Base-by-base conservation (phyloP, 2,329 filamentous ascomycete species). In the Cryphonectria carpinicola region DNA sequence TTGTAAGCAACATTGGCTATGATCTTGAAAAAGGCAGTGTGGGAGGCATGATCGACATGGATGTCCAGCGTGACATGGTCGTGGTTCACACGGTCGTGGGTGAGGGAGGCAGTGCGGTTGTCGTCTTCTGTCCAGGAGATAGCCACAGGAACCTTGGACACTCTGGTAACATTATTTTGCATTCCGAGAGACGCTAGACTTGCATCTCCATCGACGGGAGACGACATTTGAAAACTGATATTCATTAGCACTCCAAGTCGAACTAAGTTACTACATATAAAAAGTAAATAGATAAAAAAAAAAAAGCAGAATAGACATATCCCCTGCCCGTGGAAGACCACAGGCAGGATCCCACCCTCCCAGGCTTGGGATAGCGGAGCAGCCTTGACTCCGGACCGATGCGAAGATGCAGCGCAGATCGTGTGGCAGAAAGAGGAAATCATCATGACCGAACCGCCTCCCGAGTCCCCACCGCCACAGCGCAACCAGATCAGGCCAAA, bases 341-440 rank as follows among this genome's bases (percentile, higher is more conserved):
- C 37, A 32, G 56, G 60, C 58, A 72, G 68, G 58, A 72, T 72
- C 71, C 71, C 71, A 35, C 71, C 71, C 71, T 62, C 71, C 71
- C 71, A 71, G 71, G 71, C 71, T 72, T 72, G 32, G 58, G 28
- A 58, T 49, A 39, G 56, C 63, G 66, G 69, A 72, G 71, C 69
- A 72, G 71, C 71, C 71, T 71, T 68, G 71, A 72, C 71, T 72
- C 66, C 67, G 49, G n/a, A 54, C 37, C 54, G 65, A 49, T 46
- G 62, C 52, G 58, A 41, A 32, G 56, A 68, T 11, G 60, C 56
- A 25, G 56, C n/a, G 64, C 66, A 60, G 52, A 32, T 28, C 32
- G 63, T 49, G 32, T 32, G 41, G 52, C 28, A 22, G 28, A 32
- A 32, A 32, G 64, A 67, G 39, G 37, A 43, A 67, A n/a, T 2